Percentiles rank a stretch among this genome's conserved stretches.
Conservation (phyloP, 2,329 filamentous ascomycete genomes). For the Aspergillus brasiliensis region DNA sequence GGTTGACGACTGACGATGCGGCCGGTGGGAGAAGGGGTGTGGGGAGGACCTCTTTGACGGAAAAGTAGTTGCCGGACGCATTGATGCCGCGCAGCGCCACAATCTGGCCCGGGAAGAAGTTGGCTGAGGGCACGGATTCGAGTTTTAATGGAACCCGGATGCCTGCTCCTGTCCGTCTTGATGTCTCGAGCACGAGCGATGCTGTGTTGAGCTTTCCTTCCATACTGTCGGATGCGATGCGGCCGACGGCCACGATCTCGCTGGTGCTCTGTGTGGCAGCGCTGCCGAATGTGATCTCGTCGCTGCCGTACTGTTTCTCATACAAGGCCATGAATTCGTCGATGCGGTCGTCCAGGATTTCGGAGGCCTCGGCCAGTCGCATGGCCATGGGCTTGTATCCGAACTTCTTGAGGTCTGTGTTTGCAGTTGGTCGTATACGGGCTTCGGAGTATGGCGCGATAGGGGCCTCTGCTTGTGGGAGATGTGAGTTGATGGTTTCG, state of each 20-base stretch:
- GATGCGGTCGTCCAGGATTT: constrained; percentile 92
- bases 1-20: constrained; percentile 65
- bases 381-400: constrained; percentile 90
- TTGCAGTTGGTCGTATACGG: constrained; percentile 80
- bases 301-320: constrained; percentile 72
- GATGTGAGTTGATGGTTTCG: constrained; percentile 79
- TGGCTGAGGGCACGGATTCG: constrained; percentile 67
- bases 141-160: constrained; percentile 79
- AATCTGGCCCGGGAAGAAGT: constrained; percentile 93
- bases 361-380: constrained; percentile 89
- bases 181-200: constrained; percentile 86
- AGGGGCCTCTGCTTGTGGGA: constrained; percentile 67
- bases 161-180: constrained; percentile 78
- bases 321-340: constrained; percentile 80
- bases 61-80: constrained; percentile 79
- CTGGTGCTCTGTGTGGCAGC: constrained; percentile 81
- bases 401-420: constrained; percentile 87
- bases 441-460: constrained; percentile 72
- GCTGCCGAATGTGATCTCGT: constrained; percentile 81
- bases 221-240: constrained; percentile 82
- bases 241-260: constrained; percentile 85
- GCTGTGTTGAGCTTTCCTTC: constrained; percentile 84
- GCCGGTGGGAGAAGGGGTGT: constrained; percentile 74
- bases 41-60: constrained; percentile 73
- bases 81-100: constrained; percentile 87